phyloP scores from a whole-genome alignment of 2,329 filamentous ascomycete genomes.

The Ampelomyces quisqualis region DNA sequence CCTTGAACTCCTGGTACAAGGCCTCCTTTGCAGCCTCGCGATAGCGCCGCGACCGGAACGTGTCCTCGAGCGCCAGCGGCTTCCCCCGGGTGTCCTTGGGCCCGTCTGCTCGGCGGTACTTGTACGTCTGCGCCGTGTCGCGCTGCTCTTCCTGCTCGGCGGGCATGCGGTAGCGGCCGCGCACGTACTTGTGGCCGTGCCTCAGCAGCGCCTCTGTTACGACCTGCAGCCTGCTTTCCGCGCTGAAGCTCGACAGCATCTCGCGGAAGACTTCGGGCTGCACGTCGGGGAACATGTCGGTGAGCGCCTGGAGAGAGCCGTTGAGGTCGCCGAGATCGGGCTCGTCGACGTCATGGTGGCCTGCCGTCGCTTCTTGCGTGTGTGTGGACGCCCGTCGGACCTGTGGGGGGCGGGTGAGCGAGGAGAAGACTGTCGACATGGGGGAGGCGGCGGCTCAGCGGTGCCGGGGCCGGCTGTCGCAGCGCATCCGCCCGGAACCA shows the following conservation, averaged over 20 bases:
- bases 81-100: slow-evolving; percentile 35
- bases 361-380: slow-evolving; percentile 7
- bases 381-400: slow-evolving; percentile 17
- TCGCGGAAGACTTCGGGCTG: slow-evolving; percentile 80
- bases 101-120: slow-evolving; percentile 33
- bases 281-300: slow-evolving; percentile 75
- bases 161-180: slow-evolving; percentile 58
- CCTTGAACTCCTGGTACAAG: slow-evolving; percentile 73
- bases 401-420: slow-evolving; percentile 34
- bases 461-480: slow-evolving; percentile 3
- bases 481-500: neutral
- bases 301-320: slow-evolving; percentile 65
- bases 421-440: slow-evolving; percentile 42
- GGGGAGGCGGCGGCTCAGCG: slow-evolving; percentile 11
- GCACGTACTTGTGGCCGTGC: slow-evolving; percentile 68
- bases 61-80: slow-evolving; percentile 60
- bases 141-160: slow-evolving; percentile 40
- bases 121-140: slow-evolving; percentile 34
- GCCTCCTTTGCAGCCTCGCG: slow-evolving; percentile 67
- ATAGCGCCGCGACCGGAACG: slow-evolving; percentile 68
- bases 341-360: slow-evolving; percentile 46
- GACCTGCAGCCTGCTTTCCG: slow-evolving; percentile 73
- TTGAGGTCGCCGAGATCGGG: slow-evolving; percentile 70
- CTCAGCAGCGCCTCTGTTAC: slow-evolving; percentile 77
- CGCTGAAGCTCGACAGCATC: slow-evolving; percentile 72